Evolutionary conservation across 116 monocot species (phyloP).

Genomic region (Thalassia testudinum): DNA sequence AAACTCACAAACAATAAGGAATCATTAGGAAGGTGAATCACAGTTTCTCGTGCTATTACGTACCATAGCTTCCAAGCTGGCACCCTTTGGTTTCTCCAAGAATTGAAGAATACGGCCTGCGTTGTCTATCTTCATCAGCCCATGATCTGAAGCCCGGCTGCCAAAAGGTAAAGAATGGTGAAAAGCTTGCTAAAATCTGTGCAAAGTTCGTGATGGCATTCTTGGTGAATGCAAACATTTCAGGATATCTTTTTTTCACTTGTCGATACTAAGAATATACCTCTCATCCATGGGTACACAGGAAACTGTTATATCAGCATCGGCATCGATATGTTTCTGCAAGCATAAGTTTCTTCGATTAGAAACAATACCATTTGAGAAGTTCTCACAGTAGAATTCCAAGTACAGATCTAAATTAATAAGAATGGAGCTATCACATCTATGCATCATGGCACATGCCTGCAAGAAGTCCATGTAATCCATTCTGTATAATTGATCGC

Average conservation of each 20-base stretch:
- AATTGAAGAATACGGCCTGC: conserved; percentile 57
- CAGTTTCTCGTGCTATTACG: not conserved
- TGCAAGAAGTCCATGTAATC: conserved; percentile 81
- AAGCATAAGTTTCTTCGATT: not conserved
- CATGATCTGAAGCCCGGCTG: conserved; percentile 87
- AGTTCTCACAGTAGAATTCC: not conserved
- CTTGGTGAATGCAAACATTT: not conserved
- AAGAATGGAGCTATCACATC: not conserved
- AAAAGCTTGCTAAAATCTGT: not conserved
- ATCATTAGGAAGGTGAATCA: not conserved
- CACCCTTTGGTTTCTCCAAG: conserved; percentile 79
- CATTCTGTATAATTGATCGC: conserved; percentile 82
- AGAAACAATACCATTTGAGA: not conserved
- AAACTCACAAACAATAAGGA: not conserved
- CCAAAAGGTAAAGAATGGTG: not conserved
- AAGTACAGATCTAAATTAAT: not conserved
- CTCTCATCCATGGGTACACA: conserved; percentile 70
- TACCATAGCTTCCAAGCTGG: conserved; percentile 72
- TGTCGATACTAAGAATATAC: conserved; percentile 12
- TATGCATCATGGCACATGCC: conserved; percentile 14
- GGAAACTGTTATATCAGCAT: conserved; percentile 76
- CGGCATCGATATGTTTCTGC: conserved; percentile 74
- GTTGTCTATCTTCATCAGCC: conserved; percentile 78
- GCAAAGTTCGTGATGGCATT: not conserved
- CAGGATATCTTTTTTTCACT: not conserved